Evolutionary conservation across 2,329 filamentous ascomycete species (phyloP), one percentile per base, ranked within the genome.

Genomic region (Dactylonectria estremocensis): DNA sequence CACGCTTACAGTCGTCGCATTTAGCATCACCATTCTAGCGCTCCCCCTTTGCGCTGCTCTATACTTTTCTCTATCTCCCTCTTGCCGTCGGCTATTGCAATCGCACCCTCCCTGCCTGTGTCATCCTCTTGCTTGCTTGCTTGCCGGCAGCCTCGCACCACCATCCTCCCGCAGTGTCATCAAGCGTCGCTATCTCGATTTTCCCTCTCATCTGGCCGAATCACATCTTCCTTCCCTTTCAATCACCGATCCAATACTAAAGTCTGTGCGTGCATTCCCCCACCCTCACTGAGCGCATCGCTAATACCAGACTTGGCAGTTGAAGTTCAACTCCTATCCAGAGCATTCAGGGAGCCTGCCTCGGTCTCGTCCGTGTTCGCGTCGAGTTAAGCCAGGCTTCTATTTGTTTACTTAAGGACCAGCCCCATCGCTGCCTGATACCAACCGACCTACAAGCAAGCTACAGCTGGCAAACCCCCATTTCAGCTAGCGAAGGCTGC

Each of bases 351-450:
- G 28, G 24, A 28, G 13, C 5, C 14, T 8, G 4, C 22, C 46
- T 24, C 46, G 5, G 10, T 16, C 22, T 22, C 46, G 46, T 49
- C 13, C 46, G 46, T 49, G n/a, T 28, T 49, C 22, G 46, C 46
- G 16, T 49, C 46, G 8, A 49, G 46, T 24, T 43, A 22, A 14
- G 13, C 20, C 31, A 53, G 31, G 50, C 50, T 53, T 53, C 50
- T 35, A 18, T 53, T 31, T 20, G 31, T 53, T 31, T 20, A n/a
- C 50, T 28, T 35, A 53, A 53, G 49, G 16, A 49, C 8, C n/a
- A 20, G 50, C 35, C 50, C 35, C 28, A 14, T 54, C 48, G 55
- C 49, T 52, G 60, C 60, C 60, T 63, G 22, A 35, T 50, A 54
- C 40, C 56, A 9, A 48, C 31, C 40, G 16, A 33, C 22, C 55